Evolutionary conservation across 768 basidiomycete genomes (phyloP).

Genomic region (Tylopilus plumbeoviolaceoides): DNA sequence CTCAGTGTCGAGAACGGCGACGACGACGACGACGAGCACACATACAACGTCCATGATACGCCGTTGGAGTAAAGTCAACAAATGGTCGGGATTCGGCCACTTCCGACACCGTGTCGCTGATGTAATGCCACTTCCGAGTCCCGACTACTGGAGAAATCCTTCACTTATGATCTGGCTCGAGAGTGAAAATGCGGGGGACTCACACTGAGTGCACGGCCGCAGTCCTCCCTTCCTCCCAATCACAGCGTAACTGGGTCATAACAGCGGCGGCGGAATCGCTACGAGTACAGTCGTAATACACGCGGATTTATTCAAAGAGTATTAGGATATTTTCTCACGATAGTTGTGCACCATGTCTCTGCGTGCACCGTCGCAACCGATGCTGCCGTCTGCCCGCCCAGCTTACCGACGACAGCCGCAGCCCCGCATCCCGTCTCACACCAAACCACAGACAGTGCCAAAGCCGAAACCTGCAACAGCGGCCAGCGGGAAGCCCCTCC

Average conservation of each 20-base stretch:
- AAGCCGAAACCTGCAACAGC: conserved; percentile 18
- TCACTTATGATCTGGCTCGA: too few relatives aligned
- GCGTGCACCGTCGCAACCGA: conserved; percentile 21
- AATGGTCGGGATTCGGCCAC: conserved; percentile 10
- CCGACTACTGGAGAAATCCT: background rate
- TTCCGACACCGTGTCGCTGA: conserved; percentile 11
- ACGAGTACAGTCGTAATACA: too few relatives aligned
- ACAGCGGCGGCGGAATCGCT: too few relatives aligned
- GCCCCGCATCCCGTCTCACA: conserved; percentile 17
- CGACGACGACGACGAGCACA: conserved; percentile 4
- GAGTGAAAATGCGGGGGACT: too few relatives aligned
- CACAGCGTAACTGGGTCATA: too few relatives aligned
- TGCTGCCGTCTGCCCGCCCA: conserved; percentile 21
- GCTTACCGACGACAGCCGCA: conserved; percentile 22
- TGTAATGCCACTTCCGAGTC: background rate
- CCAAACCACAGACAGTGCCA: conserved; percentile 10
- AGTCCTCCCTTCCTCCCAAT: too few relatives aligned
- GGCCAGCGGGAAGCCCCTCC: conserved; percentile 48
- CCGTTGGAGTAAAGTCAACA: background rate
- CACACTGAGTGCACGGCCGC: too few relatives aligned
- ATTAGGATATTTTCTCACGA: background rate
- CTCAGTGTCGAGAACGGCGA: background rate
- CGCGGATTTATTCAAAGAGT: too few relatives aligned
- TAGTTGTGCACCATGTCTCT: background rate
- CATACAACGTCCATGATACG: conserved; percentile 28